Evolutionary conservation across 768 basidiomycete species (phyloP).

Genomic region (Suillus subaureus): DNA sequence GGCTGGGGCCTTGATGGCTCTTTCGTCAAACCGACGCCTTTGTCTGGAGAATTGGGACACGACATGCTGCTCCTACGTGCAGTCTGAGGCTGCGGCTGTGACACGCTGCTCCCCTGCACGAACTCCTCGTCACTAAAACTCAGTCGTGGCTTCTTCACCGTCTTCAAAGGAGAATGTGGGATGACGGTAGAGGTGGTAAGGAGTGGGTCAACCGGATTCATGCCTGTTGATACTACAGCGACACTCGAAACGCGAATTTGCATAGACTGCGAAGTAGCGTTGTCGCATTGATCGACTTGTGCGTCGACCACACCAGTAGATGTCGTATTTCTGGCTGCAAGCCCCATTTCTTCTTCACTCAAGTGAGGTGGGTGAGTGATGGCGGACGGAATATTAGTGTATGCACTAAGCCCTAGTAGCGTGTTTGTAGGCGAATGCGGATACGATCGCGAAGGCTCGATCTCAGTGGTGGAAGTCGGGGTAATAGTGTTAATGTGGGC

Average conservation of each 20-base stretch:
- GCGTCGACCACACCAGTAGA: background rate
- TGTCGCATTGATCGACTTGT: background rate
- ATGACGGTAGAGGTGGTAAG: too few species aligned
- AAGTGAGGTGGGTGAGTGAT: background rate
- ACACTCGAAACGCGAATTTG: background rate
- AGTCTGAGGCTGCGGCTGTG: conserved; percentile 3
- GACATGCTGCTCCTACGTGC: conserved; percentile 13
- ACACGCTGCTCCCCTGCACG: conserved; percentile 5
- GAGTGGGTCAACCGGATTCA: background rate
- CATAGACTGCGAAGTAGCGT: background rate
- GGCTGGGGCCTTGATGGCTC: background rate
- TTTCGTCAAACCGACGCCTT: background rate
- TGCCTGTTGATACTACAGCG: background rate
- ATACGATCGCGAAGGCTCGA: background rate
- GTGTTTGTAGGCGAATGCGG: background rate
- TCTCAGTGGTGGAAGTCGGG: background rate
- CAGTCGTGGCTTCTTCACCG: conserved; percentile 16
- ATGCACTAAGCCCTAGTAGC: background rate
- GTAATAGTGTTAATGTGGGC: background rate
- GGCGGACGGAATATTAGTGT: conserved; percentile 3
- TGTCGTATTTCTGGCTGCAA: background rate
- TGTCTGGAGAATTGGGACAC: conserved; percentile 7
- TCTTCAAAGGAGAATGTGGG: conserved; percentile 1
- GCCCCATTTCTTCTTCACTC: background rate
- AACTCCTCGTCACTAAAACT: conserved; percentile 5